A percentile compares a stretch with the other conserved stretches of the same genome.
Conservation (phyloP, 2,329 filamentous ascomycete genomes). For the Fusarium illudens region DNA sequence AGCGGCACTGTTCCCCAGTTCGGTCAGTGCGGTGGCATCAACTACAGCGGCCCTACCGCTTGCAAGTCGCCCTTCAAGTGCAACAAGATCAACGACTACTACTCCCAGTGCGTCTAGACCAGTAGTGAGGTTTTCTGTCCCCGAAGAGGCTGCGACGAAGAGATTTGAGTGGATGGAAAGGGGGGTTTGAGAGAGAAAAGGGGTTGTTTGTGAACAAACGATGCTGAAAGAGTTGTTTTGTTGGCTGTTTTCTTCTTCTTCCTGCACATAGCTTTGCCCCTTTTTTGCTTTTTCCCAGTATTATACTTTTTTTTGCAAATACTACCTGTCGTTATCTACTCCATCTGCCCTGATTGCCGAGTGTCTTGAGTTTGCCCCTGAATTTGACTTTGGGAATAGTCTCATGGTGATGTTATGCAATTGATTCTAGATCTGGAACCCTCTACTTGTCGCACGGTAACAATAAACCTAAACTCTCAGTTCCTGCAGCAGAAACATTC, state of each 20-base stretch:
- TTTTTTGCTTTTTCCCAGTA: slow-evolving; percentile 18
- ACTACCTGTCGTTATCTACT: slow-evolving; percentile 29
- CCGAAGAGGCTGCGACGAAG: background rate
- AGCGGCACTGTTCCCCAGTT: slow-evolving; percentile 27
- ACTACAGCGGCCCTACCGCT: slow-evolving; percentile 16
- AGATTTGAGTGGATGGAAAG: background rate
- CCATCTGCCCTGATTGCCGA: background rate
- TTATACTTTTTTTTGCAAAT: slow-evolving; percentile 25
- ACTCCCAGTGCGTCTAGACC: slow-evolving; percentile 39
- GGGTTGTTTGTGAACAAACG: background rate
- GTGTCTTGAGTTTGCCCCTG: background rate
- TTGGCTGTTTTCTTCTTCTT: slow-evolving; percentile 23
- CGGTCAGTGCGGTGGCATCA: slow-evolving; percentile 20
- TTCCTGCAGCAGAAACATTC: no score
- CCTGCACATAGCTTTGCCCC: slow-evolving; percentile 14
- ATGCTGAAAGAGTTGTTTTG: slow-evolving; percentile 12
- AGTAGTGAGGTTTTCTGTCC: background rate
- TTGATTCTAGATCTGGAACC: background rate
- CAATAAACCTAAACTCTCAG: no score
- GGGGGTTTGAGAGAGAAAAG: background rate
- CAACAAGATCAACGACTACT: slow-evolving; percentile 25
- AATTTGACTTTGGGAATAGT: background rate
- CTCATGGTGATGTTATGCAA: background rate
- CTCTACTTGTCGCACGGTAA: no score
- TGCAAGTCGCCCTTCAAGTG: slow-evolving; percentile 18